These are phyloP conservation scores for Debaryomyces singareniensis DNA, from an alignment of 1,139 yeast species.

Conservation along the genomic window DNA sequence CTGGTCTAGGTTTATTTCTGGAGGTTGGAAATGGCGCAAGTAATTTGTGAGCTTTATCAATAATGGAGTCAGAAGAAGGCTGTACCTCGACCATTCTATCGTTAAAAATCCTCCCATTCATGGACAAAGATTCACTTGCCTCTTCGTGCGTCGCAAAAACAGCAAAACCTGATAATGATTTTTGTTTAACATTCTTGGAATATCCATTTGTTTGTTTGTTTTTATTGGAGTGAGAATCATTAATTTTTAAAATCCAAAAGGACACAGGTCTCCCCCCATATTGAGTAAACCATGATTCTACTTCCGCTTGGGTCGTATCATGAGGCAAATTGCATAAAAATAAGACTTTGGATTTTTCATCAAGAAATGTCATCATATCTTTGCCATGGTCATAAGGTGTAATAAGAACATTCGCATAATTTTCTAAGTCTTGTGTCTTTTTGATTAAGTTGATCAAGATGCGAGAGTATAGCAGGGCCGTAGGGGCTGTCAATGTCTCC, in stretches of 20 bases:
- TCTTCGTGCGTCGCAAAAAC: slow-evolving; percentile 82
- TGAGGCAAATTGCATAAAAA: slow-evolving; percentile 71
- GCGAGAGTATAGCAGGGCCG: slow-evolving; percentile 24
- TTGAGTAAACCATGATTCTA: slow-evolving; percentile 88
- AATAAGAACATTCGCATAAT: slow-evolving; percentile 52
- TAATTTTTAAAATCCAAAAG: slow-evolving; percentile 75
- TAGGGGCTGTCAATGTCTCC: slow-evolving; percentile 12
- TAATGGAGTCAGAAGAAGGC: slow-evolving; percentile 71
- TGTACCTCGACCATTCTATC: slow-evolving; percentile 79
- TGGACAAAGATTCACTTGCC: slow-evolving; percentile 66
- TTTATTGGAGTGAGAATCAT: slow-evolving; percentile 25
- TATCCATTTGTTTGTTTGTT: slow-evolving; percentile 7
- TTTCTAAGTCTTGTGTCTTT: slow-evolving; percentile 49
- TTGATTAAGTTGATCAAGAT: slow-evolving; percentile 47
- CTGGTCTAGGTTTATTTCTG: slow-evolving; percentile 90
- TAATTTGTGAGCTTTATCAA: slow-evolving; percentile 77
- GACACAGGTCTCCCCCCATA: slow-evolving; percentile 83
- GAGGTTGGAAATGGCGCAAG: slow-evolving; percentile 82
- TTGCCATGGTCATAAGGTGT: slow-evolving; percentile 70
- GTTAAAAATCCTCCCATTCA: slow-evolving; percentile 74
- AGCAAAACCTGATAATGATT: slow-evolving; percentile 66
- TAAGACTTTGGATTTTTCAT: slow-evolving; percentile 73
- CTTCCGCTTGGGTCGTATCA: slow-evolving; percentile 85
- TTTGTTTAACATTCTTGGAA: slow-evolving; percentile 8
- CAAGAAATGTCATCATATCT: slow-evolving; percentile 61